A percentile compares a stretch with the other conserved stretches of the same genome.
Conservation (phyloP, 2,329 filamentous ascomycete genomes). For the Aspergillus spinulosporus region DNA sequence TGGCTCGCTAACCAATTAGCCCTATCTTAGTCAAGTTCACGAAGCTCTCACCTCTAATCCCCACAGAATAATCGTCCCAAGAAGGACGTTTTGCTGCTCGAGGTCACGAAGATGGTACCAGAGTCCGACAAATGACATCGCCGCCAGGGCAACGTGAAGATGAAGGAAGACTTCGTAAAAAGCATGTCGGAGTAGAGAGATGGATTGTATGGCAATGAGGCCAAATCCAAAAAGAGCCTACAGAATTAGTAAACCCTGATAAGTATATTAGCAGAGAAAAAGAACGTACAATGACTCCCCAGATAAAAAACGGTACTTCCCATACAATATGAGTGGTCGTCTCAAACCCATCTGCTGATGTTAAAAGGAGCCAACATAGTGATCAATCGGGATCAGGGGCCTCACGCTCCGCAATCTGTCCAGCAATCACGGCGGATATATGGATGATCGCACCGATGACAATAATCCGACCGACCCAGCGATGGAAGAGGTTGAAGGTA, state of each 20-base stretch:
- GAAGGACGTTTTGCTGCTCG: constrained; percentile 31
- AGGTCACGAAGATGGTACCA: constrained; percentile 38
- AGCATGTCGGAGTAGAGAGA: constrained; percentile 44
- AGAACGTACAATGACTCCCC: constrained; percentile 33
- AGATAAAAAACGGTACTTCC: constrained; percentile 32
- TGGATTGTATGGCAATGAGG: constrained; percentile 42
- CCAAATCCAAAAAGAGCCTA: constrained; percentile 42
- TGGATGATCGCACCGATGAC: constrained; percentile 68
- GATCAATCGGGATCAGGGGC: neutral
- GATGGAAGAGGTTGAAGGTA: constrained; percentile 85
- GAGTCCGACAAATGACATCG: constrained; percentile 41
- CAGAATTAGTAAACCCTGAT: constrained; percentile 5
- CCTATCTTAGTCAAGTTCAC: constrained; percentile 18
- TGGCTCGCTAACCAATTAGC: constrained; percentile 35
- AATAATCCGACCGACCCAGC: constrained; percentile 75
- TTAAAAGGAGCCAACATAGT: neutral
- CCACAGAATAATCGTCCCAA: constrained; percentile 36
- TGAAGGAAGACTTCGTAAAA: constrained; percentile 49
- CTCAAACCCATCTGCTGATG: constrained; percentile 54
- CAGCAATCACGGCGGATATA: constrained; percentile 45
- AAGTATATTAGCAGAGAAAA: constrained; percentile 20
- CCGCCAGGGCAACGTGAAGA: constrained; percentile 42
- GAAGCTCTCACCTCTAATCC: constrained; percentile 33
- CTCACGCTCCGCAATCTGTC: constrained; percentile 25
- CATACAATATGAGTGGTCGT: constrained; percentile 29